Base-by-base conservation (phyloP, 768 basidiomycete species). In the Tephrocybe sp. region DNA sequence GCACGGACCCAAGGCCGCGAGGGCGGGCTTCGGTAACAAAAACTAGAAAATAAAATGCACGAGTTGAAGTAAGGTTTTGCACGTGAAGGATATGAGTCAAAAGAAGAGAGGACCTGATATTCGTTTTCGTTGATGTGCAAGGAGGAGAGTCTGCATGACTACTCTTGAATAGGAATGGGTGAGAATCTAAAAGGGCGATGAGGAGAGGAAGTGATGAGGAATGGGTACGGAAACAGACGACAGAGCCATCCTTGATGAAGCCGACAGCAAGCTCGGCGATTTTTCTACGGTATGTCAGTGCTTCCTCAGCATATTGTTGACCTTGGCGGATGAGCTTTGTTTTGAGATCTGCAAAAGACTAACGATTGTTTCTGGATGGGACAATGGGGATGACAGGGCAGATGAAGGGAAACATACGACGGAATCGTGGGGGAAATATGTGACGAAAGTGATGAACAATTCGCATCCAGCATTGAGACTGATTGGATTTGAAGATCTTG, bases 161-260 rank as follows among this genome's bases (percentile, higher is more conserved):
- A 97, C 94, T 60, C 97, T 79, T 21, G 94, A 97, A 72, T 94
- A 94, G 27, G 92, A 93, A 69, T 99, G 97, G 2, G 94, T 97
- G 50, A 99, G 79, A 63, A 99, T 94, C 91, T 97, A 63, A 18
- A 3, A 18, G 19, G 11, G 11, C 8, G 33, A 15, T 5, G 33
- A 15, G 33, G 33, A 5, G 33, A 15, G 16, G 33, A 49, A 55
- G 27, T 9, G 1, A 56, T 25, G 12, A 37, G 2, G 9, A 25
- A 6, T 24, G 34, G 21, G 16, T 15, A 40, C 5, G 5, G 11
- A 5, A 36, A 65, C 77, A 60, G 64, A 87, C 91, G 62, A 92
- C 89, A 7, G 90, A 92, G 65, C 91, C 94, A 61, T 99, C 97
- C 64, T 89, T 88, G 64, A 98, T 91, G 73, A 98, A 98, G 39